A percentile compares a stretch with the other conserved stretches of the same genome.
Conservation (phyloP, 2,329 filamentous ascomycete species). For the Ophiostoma piceae region DNA sequence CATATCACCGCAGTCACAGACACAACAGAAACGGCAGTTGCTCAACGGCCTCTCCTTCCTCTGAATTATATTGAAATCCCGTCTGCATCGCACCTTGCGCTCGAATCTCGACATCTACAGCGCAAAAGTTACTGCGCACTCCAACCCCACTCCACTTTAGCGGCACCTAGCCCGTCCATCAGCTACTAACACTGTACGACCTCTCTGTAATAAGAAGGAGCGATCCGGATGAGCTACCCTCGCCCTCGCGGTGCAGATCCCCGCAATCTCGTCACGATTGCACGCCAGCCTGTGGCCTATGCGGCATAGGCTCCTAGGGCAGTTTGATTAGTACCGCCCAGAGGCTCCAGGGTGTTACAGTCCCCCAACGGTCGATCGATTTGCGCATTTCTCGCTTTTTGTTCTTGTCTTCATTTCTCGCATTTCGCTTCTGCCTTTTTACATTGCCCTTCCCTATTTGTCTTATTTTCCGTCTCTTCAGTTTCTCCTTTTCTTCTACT, state of each 20-base stretch:
- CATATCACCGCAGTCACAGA: not conserved
- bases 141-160: not conserved
- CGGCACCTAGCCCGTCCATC: not conserved
- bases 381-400: not conserved
- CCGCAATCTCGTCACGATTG: constrained; percentile 9
- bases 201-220: not conserved
- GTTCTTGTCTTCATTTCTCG: not conserved
- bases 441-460: not conserved
- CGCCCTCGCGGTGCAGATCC: constrained; percentile 2
- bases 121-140: not conserved
- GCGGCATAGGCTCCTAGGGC: not conserved
- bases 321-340: not conserved
- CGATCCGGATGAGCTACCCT: not conserved
- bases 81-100: not conserved
- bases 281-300: not conserved
- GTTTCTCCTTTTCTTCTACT: not conserved
- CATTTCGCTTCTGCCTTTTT: not conserved
- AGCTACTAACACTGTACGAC: not conserved
- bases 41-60: not conserved
- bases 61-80: not conserved
- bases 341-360: not conserved
- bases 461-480: not conserved
- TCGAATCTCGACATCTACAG: not conserved
- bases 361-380: not conserved
- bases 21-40: not conserved